Evolutionary conservation across 768 basidiomycete species (phyloP).

Genomic region (Suillus subaureus): DNA sequence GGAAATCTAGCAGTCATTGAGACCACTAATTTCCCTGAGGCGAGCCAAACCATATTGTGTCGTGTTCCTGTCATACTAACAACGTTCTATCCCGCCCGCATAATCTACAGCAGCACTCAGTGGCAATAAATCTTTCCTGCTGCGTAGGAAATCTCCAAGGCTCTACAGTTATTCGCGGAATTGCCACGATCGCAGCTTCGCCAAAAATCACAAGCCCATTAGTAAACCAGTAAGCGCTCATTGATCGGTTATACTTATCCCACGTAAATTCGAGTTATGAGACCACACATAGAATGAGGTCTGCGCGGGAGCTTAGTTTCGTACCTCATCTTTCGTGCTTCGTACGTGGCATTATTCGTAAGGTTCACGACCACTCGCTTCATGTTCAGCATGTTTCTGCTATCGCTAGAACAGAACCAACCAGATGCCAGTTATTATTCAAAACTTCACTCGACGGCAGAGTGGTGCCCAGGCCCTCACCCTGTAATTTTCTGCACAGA

Average conservation of each 20-base stretch:
- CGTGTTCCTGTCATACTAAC: neutral
- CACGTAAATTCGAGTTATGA: neutral
- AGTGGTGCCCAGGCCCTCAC: neutral
- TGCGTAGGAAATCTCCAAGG: neutral
- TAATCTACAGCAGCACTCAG: neutral
- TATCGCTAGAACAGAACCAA: neutral
- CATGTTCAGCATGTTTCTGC: neutral
- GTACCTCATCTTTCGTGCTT: neutral
- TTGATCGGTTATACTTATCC: neutral
- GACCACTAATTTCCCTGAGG: neutral
- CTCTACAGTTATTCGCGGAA: neutral
- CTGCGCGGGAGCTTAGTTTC: neutral
- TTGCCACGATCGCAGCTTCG: neutral
- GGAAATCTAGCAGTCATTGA: neutral
- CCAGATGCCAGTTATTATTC: neutral
- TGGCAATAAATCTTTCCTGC: too few relatives aligned
- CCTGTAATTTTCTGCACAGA: neutral
- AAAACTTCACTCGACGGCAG: neutral
- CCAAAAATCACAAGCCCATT: neutral
- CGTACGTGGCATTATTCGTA: neutral
- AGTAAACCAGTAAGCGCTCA: neutral
- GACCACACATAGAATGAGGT: neutral
- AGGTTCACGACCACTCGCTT: neutral
- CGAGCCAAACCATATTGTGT: neutral
- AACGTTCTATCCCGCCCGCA: neutral